Base-by-base conservation (phyloP, 2,329 filamentous ascomycete genomes). In the Verticillium nubilum region DNA sequence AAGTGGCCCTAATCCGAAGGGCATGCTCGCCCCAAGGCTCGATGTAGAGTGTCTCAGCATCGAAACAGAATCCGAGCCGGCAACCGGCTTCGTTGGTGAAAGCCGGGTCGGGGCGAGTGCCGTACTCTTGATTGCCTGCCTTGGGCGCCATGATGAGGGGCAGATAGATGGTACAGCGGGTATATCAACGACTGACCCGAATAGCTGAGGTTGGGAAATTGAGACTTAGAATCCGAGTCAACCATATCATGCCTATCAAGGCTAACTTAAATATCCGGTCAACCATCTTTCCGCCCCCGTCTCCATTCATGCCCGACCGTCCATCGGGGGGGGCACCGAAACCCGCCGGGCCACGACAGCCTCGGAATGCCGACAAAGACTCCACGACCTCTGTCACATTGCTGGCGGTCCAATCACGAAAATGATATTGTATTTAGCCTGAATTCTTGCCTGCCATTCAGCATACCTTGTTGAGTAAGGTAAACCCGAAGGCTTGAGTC, bases 11-110 rank as follows among this genome's bases (percentile, higher is more conserved):
- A 2, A 82, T 66, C 27, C 79, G 76, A 2, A 82, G 63, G 0
- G 78, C 75, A 61, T 80, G 74, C 3, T 65, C 54, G n/a, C 78
- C 78, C 78, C 79, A 81, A 28, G 79, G 68, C 59, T 81, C 77
- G 56, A 81, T 72, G 72, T 75, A 79, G 29, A 81, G 69, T 7
- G 71, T 67, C 61, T 81, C 78, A 10, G 73, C 74, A 65, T 82
- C 78, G 58, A 67, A 75, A 4, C 58, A 54, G 60, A 64, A 70
- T 19, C 66, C 61, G 1, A 74, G 67, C 3, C 63, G 64, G 33
- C 66, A 64, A 7, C 63, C 62, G 27, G 70, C 37, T 4, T 62
- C 56, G 53, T 55, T 58, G 27, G 55, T 54, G 47, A 60, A 60
- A 31, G 59, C 47, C 15, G 59, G 59, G 23, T 60, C 59, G 17